Evolutionary conservation across 202 grass and related monocot genomes (phyloP), one percentile per base, ranked within the genome.

Genomic region (Saccharum hybrid): DNA sequence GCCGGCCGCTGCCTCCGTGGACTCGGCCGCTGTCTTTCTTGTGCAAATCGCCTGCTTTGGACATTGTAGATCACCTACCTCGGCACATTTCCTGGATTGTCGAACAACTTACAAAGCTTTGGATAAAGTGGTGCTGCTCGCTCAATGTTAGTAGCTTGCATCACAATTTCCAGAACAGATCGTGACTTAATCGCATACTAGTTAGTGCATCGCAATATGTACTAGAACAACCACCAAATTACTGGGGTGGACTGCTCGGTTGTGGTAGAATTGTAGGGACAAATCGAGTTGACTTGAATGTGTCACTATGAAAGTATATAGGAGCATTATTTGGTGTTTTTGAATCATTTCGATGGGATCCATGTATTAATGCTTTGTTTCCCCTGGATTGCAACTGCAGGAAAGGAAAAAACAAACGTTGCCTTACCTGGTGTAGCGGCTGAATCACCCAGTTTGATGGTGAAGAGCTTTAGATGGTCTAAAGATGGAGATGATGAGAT

Each of bases 1-100:
- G 8, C 75, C 11, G 69, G 83, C 74, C 45, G 45, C 45, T 12
- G 45, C 45, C 63, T 5, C 28, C 11, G 49, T 91, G 74, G 89
- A 85, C 79, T 86, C 4, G 2, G 4, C 8, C 22, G 18, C 79
- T 62, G 68, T 22, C 61, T 64, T 38, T 21, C 26, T 66, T 62
- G 22, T 38, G 2, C 68, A 90, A 63, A 75, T 40, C 69, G 19
- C 52, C 79, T 90, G 84, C 75, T 90, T 86, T 86, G 62, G 84
- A 86, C 88, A 49, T 54, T 43, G 48, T 46, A 34, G 79, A 63
- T 79, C 84, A 86, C 80, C 80, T 80, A 74, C 52, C 72, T 48
- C 68, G 6, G 16, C 22, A 48, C 34, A 46, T 63, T 88, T 80
- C n/a, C 49, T 22, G 46, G 45, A 42, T 86, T 83, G 48, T 45